phyloP scores from a whole-genome alignment of 1,284 basidiomycete species.

The Boletus albobrunnescens region DNA sequence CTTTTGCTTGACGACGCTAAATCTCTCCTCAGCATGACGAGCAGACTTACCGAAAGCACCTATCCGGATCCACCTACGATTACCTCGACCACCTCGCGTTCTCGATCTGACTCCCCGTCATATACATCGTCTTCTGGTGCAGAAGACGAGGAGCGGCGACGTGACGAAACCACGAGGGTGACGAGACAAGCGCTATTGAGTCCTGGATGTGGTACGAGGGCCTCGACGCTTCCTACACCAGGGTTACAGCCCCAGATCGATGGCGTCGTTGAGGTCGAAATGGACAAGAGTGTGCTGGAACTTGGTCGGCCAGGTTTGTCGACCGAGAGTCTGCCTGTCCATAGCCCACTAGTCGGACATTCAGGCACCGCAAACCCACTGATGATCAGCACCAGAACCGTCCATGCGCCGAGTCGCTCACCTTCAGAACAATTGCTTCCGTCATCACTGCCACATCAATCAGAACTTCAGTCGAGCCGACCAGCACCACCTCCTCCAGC shows the following conservation, averaged over 20 bases:
- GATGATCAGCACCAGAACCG: not conserved
- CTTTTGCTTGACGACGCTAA: constrained; percentile 27
- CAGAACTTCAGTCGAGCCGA: constrained; percentile 19
- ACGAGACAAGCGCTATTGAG: constrained; percentile 25
- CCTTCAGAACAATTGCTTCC: constrained; percentile 13
- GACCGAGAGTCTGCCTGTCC: constrained; percentile 30
- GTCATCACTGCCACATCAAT: too few species aligned
- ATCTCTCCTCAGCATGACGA: constrained; percentile 32
- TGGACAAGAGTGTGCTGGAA: constrained; percentile 31
- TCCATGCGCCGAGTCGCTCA: constrained; percentile 8
- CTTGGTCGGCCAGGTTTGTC: constrained; percentile 30
- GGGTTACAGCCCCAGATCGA: constrained; percentile 3
- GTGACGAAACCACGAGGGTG: constrained; percentile 17
- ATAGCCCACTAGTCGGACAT: constrained; percentile 5
- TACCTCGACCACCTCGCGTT: constrained; percentile 20
- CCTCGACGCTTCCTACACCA: constrained; percentile 23
- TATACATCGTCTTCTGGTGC: constrained; percentile 17
- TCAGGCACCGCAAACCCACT: constrained; percentile 1
- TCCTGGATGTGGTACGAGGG: constrained; percentile 21
- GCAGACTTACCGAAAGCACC: constrained; percentile 29
- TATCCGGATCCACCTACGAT: constrained; percentile 28
- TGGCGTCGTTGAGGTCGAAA: constrained; percentile 10
- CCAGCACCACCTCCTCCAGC: constrained; percentile 22
- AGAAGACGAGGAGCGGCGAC: constrained; percentile 26
- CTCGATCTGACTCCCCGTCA: constrained; percentile 20